A percentile compares a stretch with the other conserved stretches of the same genome.
These are phyloP conservation scores for Xylariaceae sp. DNA, from an alignment of 2,329 filamentous ascomycete genomes.

Conservation along the genomic window DNA sequence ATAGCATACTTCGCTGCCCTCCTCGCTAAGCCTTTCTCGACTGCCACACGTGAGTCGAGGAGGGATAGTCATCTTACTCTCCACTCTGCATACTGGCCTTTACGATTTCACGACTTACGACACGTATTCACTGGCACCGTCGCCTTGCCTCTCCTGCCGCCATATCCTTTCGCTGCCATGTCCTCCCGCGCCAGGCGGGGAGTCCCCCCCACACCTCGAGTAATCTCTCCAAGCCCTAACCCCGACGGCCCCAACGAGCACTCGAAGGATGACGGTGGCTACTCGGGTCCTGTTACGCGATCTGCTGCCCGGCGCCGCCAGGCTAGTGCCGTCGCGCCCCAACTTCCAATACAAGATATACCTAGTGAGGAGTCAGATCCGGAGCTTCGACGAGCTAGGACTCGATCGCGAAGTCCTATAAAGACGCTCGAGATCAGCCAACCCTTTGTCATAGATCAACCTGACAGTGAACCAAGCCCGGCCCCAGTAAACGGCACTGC, in stretches of 20 bases:
- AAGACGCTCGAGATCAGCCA: slow-evolving; percentile 47
- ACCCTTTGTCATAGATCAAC: slow-evolving; percentile 49
- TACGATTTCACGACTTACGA: slow-evolving; percentile 45
- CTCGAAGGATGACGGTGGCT: slow-evolving; percentile 49
- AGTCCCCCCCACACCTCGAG: slow-evolving; percentile 75
- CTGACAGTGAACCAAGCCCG: slow-evolving; percentile 30
- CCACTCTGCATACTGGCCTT: slow-evolving; percentile 45
- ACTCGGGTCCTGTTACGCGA: slow-evolving; percentile 72
- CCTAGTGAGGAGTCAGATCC: slow-evolving; percentile 48
- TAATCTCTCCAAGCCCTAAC: slow-evolving; percentile 84
- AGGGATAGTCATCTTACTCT: slow-evolving; percentile 47
- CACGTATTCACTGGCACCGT: slow-evolving; percentile 55
- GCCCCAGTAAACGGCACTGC: slow-evolving; percentile 30
- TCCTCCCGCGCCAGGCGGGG: slow-evolving; percentile 47
- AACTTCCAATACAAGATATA: slow-evolving; percentile 57
- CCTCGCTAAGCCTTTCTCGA: slow-evolving; percentile 32
- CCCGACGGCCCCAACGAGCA: slow-evolving; percentile 54
- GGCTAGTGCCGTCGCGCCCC: slow-evolving; percentile 43
- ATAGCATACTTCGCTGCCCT: slow-evolving; percentile 41
- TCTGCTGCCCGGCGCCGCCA: slow-evolving; percentile 62
- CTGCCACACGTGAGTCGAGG: slow-evolving; percentile 40
- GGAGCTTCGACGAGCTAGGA: slow-evolving; percentile 59
- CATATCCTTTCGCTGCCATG: slow-evolving; percentile 51
- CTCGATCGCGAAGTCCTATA: slow-evolving; percentile 67
- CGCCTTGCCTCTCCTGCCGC: slow-evolving; percentile 53